Conservation (phyloP, 164 flowering plant species). For the Platanus orientalis region DNA sequence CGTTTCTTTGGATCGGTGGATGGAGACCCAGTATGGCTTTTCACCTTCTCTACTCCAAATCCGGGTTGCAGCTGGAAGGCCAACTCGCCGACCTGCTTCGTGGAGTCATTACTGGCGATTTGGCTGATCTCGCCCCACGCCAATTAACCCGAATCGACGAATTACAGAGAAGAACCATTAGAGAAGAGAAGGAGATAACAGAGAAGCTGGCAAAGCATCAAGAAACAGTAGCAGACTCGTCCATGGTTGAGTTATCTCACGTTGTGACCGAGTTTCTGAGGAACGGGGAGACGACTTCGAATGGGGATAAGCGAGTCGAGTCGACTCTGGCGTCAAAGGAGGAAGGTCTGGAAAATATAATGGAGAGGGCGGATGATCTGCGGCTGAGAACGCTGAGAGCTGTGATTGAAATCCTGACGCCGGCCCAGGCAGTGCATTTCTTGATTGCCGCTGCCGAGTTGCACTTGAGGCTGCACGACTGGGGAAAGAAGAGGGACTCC, state of each 20-base stretch:
- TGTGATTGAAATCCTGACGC: slow-evolving; percentile 32
- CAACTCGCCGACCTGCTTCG: slow-evolving; percentile 31
- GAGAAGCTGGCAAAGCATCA: slow-evolving; percentile 55
- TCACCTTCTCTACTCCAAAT: slow-evolving; percentile 62
- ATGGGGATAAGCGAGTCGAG: slow-evolving; percentile 22
- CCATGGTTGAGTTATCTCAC: slow-evolving; percentile 50
- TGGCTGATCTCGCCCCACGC: slow-evolving; percentile 39
- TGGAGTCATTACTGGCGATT: slow-evolving; percentile 36
- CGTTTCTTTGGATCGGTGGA: slow-evolving; percentile 82
- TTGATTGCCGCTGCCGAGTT: slow-evolving; percentile 67
- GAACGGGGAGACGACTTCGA: neutral
- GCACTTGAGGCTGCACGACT: slow-evolving; percentile 55
- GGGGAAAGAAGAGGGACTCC: slow-evolving; percentile 44
- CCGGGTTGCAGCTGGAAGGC: slow-evolving; percentile 56
- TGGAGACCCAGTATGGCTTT: slow-evolving; percentile 74
- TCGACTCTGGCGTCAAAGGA: slow-evolving; percentile 25
- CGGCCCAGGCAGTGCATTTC: slow-evolving; percentile 53
- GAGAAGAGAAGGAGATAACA: slow-evolving; percentile 40
- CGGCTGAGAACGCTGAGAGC: slow-evolving; percentile 43
- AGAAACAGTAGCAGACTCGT: slow-evolving; percentile 49
- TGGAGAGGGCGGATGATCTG: slow-evolving; percentile 50
- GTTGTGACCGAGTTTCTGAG: slow-evolving; percentile 23
- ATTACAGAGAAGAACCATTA: slow-evolving; percentile 37
- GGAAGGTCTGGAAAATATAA: slow-evolving; percentile 28
- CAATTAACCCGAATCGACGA: slow-evolving; percentile 43